Evolutionary conservation across 2,329 filamentous ascomycete genomes (phyloP).

Genomic region (Phyllosticta ampelicida): DNA sequence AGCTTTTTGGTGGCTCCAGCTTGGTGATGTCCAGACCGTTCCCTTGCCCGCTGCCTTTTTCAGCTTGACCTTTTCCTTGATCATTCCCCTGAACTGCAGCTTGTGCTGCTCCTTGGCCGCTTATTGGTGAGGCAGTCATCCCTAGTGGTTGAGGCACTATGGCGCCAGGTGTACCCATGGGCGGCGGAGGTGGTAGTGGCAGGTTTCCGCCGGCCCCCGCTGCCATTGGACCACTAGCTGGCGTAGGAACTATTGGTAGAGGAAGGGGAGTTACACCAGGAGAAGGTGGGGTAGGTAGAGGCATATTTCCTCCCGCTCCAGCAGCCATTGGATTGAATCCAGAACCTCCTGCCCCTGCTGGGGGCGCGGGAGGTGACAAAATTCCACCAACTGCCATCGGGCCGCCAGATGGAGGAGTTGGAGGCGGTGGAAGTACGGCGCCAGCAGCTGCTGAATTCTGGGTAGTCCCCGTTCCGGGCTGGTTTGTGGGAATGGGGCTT

Average conservation of each 20-base stretch:
- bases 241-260: no score
- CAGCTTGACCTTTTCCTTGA: not conserved
- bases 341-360: no score
- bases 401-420: not conserved
- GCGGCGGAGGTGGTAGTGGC: not conserved
- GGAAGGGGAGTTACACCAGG: no score
- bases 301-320: no score
- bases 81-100: not conserved
- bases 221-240: not conserved
- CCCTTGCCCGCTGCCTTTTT: no score
- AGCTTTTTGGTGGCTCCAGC: constrained; percentile 7
- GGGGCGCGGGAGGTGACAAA: not conserved
- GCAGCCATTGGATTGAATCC: no score
- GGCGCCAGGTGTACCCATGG: not conserved
- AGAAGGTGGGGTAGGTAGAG: no score
- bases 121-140: not conserved
- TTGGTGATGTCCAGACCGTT: no score
- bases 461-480: no score
- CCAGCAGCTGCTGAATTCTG: not conserved
- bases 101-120: not conserved
- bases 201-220: no score
- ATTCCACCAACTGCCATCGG: not conserved
- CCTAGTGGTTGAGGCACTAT: not conserved
- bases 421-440: not conserved
- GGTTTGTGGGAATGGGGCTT: not conserved